Evolutionary conservation across 1,284 basidiomycete genomes (phyloP).

Genomic region (Ceratobasidium sp.): DNA sequence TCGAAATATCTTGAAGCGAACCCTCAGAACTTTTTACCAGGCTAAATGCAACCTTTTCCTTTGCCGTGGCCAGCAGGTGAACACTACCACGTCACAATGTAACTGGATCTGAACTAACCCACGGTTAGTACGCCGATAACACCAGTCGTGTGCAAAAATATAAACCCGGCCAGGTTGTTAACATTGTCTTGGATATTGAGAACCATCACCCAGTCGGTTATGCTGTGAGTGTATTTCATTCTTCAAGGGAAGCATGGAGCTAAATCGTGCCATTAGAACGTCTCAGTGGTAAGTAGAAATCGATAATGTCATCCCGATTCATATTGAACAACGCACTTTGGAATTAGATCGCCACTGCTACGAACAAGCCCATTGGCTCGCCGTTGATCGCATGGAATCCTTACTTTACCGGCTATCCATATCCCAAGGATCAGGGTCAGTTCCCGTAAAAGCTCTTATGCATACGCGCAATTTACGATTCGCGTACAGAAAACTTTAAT

Average conservation of each 20-base stretch:
- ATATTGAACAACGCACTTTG: no score
- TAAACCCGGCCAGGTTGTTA: conserved; percentile 25
- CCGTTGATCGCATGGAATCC: conserved; percentile 34
- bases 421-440: conserved; percentile 31
- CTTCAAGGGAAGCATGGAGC: neutral
- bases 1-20: neutral
- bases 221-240: conserved; percentile 14
- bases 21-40: neutral
- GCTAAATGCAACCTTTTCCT: conserved; percentile 32
- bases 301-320: no score
- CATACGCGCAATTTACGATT: neutral
- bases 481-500: conserved; percentile 32
- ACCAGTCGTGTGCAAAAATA: conserved; percentile 24
- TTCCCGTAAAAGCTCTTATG: neutral
- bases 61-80: conserved; percentile 36
- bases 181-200: conserved; percentile 36
- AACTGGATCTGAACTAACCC: neutral
- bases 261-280: conserved; percentile 3
- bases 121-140: conserved; percentile 20
- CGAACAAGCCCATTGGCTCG: conserved; percentile 23
- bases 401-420: conserved; percentile 37
- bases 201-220: conserved; percentile 37
- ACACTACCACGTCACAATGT: neutral
- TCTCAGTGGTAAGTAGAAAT: conserved; percentile 21
- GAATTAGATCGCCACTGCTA: conserved; percentile 15